Percentiles rank a stretch among this genome's conserved stretches.
phyloP scores from a whole-genome alignment of 306 rosid genomes.

The Begonia peltatifolia region DNA sequence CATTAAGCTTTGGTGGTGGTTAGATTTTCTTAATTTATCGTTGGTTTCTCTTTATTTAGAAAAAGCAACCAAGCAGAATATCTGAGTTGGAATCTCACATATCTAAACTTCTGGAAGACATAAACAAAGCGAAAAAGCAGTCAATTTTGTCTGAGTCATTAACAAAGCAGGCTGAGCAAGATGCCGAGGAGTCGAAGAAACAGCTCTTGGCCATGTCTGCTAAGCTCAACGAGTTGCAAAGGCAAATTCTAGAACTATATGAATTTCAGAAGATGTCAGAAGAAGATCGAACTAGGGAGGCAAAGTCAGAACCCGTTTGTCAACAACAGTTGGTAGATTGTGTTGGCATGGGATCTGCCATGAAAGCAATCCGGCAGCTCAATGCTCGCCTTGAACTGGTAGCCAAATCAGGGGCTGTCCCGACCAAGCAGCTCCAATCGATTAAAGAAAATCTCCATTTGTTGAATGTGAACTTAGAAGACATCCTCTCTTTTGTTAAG shows the following conservation, averaged over 20 bases:
- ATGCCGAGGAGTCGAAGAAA: constrained; percentile 49
- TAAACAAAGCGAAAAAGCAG: constrained; percentile 47
- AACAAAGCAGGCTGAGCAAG: constrained; percentile 60
- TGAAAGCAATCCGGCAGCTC: constrained; percentile 53
- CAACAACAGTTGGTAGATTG: constrained; percentile 31
- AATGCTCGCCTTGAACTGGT: constrained; percentile 52
- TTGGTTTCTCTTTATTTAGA: constrained; percentile 14
- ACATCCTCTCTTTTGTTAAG: constrained; percentile 46
- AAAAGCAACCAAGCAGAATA: constrained; percentile 70
- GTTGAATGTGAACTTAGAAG: constrained; percentile 50
- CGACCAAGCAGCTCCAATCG: constrained; percentile 27
- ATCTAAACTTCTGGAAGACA: constrained; percentile 60
- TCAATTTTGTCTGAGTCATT: constrained; percentile 48
- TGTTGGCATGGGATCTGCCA: constrained; percentile 41
- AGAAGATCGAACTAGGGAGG: constrained; percentile 39
- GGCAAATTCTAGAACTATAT: constrained; percentile 43
- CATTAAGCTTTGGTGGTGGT: no score
- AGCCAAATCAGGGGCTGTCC: constrained; percentile 31
- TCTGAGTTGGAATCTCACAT: constrained; percentile 79
- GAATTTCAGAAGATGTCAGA: constrained; percentile 39
- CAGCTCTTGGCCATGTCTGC: constrained; percentile 36
- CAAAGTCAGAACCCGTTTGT: constrained; percentile 22
- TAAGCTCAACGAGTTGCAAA: constrained; percentile 57
- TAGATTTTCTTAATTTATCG: no score
- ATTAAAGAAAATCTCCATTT: constrained; percentile 40